These are phyloP conservation scores for Psilocybe tampanensis DNA, from an alignment of 768 basidiomycete genomes.

Conservation along the genomic window DNA sequence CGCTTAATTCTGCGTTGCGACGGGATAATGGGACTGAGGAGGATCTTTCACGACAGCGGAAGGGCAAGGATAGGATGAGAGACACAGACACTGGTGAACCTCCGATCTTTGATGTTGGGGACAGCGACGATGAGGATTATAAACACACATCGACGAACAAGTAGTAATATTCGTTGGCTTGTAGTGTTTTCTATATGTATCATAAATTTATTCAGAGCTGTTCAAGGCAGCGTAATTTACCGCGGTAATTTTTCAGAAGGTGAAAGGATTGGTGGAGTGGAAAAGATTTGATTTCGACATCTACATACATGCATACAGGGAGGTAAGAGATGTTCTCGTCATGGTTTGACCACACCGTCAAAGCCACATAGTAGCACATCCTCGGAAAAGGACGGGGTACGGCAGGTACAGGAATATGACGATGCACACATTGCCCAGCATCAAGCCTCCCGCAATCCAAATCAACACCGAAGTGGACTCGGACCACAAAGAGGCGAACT, in stretches of 20 bases:
- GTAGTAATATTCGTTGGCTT: not conserved
- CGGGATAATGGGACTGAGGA: constrained; percentile 43
- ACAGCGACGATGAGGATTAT: constrained; percentile 52
- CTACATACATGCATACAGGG: not conserved
- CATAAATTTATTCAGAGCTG: constrained; percentile 8
- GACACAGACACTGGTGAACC: constrained; percentile 29
- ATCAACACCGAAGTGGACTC: constrained; percentile 63
- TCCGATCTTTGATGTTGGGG: constrained; percentile 61
- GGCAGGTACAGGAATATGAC: constrained; percentile 86
- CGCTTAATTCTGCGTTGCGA: constrained; percentile 48
- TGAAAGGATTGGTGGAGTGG: not conserved
- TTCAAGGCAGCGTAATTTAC: not conserved
- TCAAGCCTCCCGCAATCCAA: constrained; percentile 47
- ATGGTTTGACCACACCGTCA: constrained; percentile 88
- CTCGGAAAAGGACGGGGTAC: constrained; percentile 43
- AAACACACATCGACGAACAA: constrained; percentile 19
- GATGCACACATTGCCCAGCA: constrained; percentile 47
- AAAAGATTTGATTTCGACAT: constrained; percentile 2
- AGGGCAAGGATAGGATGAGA: constrained; percentile 51
- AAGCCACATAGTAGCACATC: constrained; percentile 73
- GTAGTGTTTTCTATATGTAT: constrained; percentile 10
- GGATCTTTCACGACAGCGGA: constrained; percentile 31
- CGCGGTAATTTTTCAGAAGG: not conserved
- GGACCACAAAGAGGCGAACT: constrained; percentile 36
- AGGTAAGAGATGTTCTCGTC: constrained; percentile 55